Base-by-base conservation (phyloP, 2,329 filamentous ascomycete species). In the Microthyrium microscopicum region DNA sequence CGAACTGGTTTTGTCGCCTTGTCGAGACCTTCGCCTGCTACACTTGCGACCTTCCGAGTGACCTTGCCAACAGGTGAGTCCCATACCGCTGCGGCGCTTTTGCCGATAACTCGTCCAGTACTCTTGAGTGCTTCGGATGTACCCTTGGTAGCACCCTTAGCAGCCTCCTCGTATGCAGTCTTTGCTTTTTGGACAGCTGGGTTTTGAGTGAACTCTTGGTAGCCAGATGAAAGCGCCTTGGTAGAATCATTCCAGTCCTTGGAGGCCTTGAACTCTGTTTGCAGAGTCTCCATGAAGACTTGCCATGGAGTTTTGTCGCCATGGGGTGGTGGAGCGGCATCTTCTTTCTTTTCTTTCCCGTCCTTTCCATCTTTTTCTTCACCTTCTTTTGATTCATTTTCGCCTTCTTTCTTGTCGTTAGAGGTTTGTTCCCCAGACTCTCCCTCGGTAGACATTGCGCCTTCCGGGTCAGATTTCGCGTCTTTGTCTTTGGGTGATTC, bases 171-270 rank as follows among this genome's bases (percentile, higher is more conserved):
- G 53, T 93, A 94, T 5, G 83, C 87, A 44, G 83, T 75, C 43
- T 80, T 73, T 20, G 87, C 89, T 46, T 74, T 73, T 49, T 83
- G 77, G 12, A 98, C 81, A 13, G 77, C 80, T 50, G 94, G 85
- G 50, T 84, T 94, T 59, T 95, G 87, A 20, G 77, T 77, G 51
- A 98, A 89, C 48, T 94, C 76, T 50, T 93, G 78, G 13, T 87
- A 83, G 5, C 79, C 81, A 31, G 81, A 82, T 13, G 82, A 80
- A 26, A 98, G 70, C 43, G 89, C 82, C 62, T 98, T 95, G 26
- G 87, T 98, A 27, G 83, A 92, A 52, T 98, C 89, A 50, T 98
- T 93, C 89, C 89, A 98, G 55, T 98, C 89, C 53, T 95, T 93
- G 12, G 85, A 95, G 33, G 83, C 80, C 56, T 94, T 84, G 60